Conservation (phyloP, 768 basidiomycete genomes). For the Phaeotremella fagi region DNA sequence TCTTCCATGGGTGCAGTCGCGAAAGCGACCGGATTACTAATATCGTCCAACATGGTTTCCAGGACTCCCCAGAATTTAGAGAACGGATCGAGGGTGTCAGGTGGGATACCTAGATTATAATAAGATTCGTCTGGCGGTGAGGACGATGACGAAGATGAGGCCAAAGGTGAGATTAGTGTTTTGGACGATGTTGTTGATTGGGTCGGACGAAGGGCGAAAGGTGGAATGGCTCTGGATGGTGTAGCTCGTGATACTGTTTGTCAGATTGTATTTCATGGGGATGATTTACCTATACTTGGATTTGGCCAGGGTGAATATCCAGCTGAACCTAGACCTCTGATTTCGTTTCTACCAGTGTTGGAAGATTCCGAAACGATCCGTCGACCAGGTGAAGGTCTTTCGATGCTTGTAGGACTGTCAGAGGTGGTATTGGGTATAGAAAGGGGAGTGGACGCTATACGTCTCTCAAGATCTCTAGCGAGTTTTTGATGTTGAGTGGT, state of each 20-base stretch:
- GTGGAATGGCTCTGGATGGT: constrained; percentile 12
- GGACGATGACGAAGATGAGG: constrained; percentile 30
- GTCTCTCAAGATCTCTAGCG: constrained; percentile 34
- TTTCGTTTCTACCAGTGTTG: neutral
- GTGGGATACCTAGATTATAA: constrained; percentile 24
- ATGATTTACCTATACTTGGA: constrained; percentile 6
- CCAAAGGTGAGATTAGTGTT: constrained; percentile 12
- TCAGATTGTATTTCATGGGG: neutral
- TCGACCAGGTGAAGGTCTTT: neutral
- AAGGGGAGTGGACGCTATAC: constrained; percentile 6
- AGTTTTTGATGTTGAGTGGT: constrained; percentile 40
- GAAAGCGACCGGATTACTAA: constrained; percentile 44
- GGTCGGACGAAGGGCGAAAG: constrained; percentile 27
- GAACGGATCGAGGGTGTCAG: constrained; percentile 44
- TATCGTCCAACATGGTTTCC: constrained; percentile 42
- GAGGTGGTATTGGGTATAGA: neutral
- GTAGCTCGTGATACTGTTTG: neutral
- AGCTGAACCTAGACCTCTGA: neutral
- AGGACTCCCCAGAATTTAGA: constrained; percentile 46
- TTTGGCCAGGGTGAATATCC: neutral
- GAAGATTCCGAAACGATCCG: neutral
- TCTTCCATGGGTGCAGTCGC: constrained; percentile 33
- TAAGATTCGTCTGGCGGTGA: constrained; percentile 18
- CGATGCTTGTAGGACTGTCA: too few relatives aligned
- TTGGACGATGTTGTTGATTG: neutral